Conservation (phyloP, 176 grass and related monocot genomes). For the Microstegium vimineum region DNA sequence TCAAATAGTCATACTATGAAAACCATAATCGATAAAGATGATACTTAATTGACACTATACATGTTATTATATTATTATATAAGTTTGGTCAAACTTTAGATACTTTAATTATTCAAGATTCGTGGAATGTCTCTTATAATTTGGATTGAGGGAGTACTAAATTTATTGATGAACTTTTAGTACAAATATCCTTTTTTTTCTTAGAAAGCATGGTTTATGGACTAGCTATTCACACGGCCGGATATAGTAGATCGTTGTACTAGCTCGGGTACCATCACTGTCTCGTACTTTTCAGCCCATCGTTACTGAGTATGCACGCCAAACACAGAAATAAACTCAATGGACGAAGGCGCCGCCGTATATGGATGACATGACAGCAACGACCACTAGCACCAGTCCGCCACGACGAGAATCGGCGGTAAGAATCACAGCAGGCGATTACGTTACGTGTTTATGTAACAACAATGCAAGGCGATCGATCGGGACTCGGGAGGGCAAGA, state of each 20-base stretch:
- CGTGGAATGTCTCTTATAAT: too few species aligned
- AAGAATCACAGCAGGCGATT: background rate
- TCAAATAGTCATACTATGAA: too few species aligned
- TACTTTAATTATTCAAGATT: too few species aligned
- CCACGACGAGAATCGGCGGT: background rate
- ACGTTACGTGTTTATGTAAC: background rate
- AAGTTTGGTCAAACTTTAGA: too few species aligned
- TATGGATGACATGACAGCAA: conserved; percentile 29
- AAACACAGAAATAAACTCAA: background rate
- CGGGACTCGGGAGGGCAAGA: background rate
- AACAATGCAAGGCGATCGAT: background rate
- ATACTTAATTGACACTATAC: too few species aligned
- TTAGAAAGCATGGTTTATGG: too few species aligned
- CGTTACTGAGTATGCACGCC: conserved; percentile 3
- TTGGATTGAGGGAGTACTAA: too few species aligned
- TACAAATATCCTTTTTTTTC: too few species aligned
- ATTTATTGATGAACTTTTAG: too few species aligned
- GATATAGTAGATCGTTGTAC: background rate
- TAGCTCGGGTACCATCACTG: conserved; percentile 23
- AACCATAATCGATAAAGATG: too few species aligned
- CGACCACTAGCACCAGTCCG: background rate
- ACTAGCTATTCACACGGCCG: too few species aligned
- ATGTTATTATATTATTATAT: too few species aligned
- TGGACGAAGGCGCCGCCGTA: background rate
- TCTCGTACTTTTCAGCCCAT: conserved; percentile 1